Conservation (phyloP, 176 grass and related monocot genomes). For the Rhynchospora tenuis region DNA sequence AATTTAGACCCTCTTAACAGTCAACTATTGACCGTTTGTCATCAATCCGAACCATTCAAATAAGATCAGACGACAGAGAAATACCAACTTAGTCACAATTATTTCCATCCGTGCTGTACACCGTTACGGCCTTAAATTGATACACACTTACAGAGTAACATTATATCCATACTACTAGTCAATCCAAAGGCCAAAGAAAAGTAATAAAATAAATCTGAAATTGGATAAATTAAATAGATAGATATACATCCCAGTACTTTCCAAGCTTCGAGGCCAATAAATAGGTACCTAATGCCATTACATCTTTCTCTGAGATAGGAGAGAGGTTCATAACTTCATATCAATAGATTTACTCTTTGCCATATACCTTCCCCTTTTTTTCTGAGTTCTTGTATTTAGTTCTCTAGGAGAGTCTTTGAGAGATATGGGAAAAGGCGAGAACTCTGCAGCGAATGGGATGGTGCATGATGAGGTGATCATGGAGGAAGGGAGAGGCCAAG, state of each 20-base stretch:
- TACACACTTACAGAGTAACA: not conserved
- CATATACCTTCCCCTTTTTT: not conserved
- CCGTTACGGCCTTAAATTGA: not conserved
- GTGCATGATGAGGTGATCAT: constrained; percentile 14
- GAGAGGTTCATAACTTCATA: not conserved
- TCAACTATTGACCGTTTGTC: not conserved
- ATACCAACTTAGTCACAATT: not conserved
- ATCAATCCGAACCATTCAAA: not conserved
- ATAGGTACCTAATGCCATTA: not conserved
- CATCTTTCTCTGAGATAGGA: not conserved
- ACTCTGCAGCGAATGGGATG: constrained; percentile 8
- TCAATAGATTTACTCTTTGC: not conserved
- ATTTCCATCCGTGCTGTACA: not conserved
- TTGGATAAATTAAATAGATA: not conserved
- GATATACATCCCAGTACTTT: not conserved
- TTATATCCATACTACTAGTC: not conserved
- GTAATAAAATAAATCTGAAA: not conserved
- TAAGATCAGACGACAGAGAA: not conserved
- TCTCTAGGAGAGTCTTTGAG: not conserved
- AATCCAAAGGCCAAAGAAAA: not conserved
- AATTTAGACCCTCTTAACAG: constrained; percentile 13
- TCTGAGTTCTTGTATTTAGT: not conserved
- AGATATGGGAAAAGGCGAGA: constrained; percentile 17
- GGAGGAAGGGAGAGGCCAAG: constrained; percentile 12
- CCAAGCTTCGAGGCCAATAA: constrained; percentile 19